Conservation (phyloP, 306 rosid species). For the Dalbergia oliveri region DNA sequence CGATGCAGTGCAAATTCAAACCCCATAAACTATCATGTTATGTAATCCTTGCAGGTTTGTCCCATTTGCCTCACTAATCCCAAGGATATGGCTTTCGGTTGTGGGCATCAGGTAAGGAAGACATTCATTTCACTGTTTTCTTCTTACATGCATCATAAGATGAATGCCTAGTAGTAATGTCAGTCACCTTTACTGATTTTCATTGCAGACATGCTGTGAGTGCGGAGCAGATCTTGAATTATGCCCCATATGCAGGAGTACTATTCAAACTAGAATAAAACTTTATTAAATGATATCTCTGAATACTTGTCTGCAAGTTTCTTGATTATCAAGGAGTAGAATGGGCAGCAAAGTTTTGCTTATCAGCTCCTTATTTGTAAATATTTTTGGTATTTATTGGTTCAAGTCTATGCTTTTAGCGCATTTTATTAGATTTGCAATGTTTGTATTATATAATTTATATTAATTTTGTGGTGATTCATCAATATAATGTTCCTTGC, state of each 20-base stretch:
- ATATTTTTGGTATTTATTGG: conserved; percentile 50
- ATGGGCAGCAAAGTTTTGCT: conserved; percentile 28
- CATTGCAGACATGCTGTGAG: conserved; percentile 86
- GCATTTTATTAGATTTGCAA: conserved; percentile 19
- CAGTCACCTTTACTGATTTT: conserved; percentile 10
- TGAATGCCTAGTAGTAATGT: conserved; percentile 13
- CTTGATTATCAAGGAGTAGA: conserved; percentile 21
- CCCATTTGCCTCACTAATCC: conserved; percentile 76
- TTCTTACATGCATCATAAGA: neutral
- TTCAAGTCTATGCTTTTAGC: conserved; percentile 33
- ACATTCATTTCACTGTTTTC: conserved; percentile 19
- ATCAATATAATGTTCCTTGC: conserved; percentile 34
- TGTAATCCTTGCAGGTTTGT: conserved; percentile 66
- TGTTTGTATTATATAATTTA: neutral
- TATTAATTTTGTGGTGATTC: conserved; percentile 42
- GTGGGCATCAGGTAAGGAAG: conserved; percentile 87
- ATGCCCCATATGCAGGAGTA: conserved; percentile 91
- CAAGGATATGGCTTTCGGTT: conserved; percentile 92
- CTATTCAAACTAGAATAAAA: conserved; percentile 72
- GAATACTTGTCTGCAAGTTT: conserved; percentile 37
- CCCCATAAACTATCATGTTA: conserved; percentile 20
- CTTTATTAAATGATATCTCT: conserved; percentile 64
- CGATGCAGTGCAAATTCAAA: conserved; percentile 7
- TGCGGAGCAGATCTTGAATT: conserved; percentile 79
- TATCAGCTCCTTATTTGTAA: conserved; percentile 51